A percentile compares a stretch with the other conserved stretches of the same genome.
These are phyloP conservation scores for Coriolopsis trogii DNA, from an alignment of 1,284 basidiomycete species.

Conservation along the genomic window DNA sequence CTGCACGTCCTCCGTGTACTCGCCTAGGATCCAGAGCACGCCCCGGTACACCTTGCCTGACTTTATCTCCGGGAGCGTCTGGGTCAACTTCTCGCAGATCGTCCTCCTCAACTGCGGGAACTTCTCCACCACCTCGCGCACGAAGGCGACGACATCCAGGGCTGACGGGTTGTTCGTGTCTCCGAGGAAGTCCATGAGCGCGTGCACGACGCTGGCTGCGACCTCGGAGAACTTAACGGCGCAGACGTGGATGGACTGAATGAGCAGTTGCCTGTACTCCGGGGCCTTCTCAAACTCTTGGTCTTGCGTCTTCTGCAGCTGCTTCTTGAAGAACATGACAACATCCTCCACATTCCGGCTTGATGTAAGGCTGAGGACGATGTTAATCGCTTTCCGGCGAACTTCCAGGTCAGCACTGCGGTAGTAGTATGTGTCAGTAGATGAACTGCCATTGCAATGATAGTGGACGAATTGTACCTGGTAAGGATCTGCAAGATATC, in stretches of 20 bases:
- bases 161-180: slow-evolving; percentile 96
- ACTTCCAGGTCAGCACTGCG: slow-evolving; percentile 98
- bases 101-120: slow-evolving; percentile 88
- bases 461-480: slow-evolving; percentile 46
- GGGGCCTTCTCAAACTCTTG: slow-evolving; percentile 86
- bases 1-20: slow-evolving; percentile 75
- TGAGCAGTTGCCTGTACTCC: slow-evolving; percentile 95
- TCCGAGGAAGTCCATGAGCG: slow-evolving; percentile 98
- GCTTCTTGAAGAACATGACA: slow-evolving; percentile 96
- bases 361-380: slow-evolving; percentile 93
- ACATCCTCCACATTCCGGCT: slow-evolving; percentile 98
- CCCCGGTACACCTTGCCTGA: slow-evolving; percentile 98
- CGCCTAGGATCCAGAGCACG: slow-evolving; percentile 97
- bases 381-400: slow-evolving; percentile 87
- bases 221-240: slow-evolving; percentile 99
- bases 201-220: slow-evolving; percentile 94
- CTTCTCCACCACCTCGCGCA: slow-evolving; percentile 97
- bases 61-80: slow-evolving; percentile 89
- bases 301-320: slow-evolving; percentile 91
- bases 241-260: slow-evolving; percentile 96
- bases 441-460: neutral
- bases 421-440: slow-evolving; percentile 5
- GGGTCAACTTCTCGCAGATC: slow-evolving; percentile 87
- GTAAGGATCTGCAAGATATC: slow-evolving; percentile 93
- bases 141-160: slow-evolving; percentile 95